Conservation (phyloP, 306 rosid genomes). For the Malus domestica region DNA sequence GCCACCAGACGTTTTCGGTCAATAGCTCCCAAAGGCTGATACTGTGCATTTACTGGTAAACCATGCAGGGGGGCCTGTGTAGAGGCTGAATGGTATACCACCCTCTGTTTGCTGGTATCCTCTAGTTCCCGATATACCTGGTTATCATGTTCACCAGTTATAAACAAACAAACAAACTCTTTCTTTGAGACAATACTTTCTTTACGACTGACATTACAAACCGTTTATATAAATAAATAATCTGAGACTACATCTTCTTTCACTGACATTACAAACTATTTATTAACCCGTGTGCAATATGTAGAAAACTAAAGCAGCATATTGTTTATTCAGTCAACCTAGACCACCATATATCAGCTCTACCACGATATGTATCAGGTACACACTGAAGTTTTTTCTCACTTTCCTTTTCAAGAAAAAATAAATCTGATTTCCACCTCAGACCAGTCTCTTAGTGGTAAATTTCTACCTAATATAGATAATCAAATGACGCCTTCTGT, state of each 20-base stretch:
- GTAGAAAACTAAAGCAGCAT: neutral
- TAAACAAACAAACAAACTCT: neutral
- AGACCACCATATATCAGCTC: neutral
- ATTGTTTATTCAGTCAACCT: neutral
- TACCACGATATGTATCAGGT: neutral
- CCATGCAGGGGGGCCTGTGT: constrained; percentile 60
- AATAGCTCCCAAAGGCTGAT: constrained; percentile 75
- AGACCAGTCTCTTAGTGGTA: neutral
- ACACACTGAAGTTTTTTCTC: neutral
- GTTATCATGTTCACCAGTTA: constrained; percentile 17
- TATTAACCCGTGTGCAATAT: neutral
- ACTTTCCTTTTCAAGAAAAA: no score
- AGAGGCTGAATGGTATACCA: constrained; percentile 59
- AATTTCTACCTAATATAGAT: neutral
- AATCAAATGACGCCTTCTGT: neutral
- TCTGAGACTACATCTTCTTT: neutral
- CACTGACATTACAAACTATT: neutral
- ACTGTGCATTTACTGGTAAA: constrained; percentile 63
- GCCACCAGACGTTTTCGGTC: constrained; percentile 80
- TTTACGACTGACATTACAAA: neutral
- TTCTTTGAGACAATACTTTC: neutral
- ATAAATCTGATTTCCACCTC: neutral
- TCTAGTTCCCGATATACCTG: constrained; percentile 83
- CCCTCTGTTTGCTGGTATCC: constrained; percentile 47
- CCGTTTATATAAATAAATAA: neutral